Percentiles rank a stretch among this genome's conserved stretches.
Evolutionary conservation across 805 yeast species (phyloP).

Genomic region (Wickerhamiella kazuoi): DNA sequence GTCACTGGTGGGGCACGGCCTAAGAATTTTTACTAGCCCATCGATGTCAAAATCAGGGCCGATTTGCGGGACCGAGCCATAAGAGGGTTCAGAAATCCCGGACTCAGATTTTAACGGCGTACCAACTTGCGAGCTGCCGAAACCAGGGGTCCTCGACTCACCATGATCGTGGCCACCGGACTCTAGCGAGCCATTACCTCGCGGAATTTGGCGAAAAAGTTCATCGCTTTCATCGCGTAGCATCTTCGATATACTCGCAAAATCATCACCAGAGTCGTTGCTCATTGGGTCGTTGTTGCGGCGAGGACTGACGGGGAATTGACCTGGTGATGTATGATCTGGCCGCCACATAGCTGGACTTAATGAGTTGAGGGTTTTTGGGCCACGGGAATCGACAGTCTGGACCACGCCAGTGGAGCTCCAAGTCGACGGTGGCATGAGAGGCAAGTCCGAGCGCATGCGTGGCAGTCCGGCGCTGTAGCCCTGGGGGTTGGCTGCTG

Average conservation of each 20-base stretch:
- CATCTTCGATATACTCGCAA: not conserved
- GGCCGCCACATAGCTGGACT: not conserved
- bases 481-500: not conserved
- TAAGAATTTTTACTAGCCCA: slow-evolving; percentile 4
- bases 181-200: no score
- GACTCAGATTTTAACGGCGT: no score
- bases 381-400: not conserved
- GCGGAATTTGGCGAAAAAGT: not conserved
- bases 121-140: no score
- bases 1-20: slow-evolving; percentile 9
- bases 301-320: not conserved
- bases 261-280: not conserved
- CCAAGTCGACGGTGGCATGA: not conserved
- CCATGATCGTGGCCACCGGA: no score
- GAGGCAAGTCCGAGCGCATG: not conserved
- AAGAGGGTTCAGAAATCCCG: not conserved
- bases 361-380: not conserved
- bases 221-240: not conserved
- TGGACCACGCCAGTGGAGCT: not conserved
- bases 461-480: not conserved
- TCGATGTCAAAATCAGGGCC: slow-evolving; percentile 2
- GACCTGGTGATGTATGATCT: not conserved
- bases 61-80: not conserved
- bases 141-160: no score
- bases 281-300: not conserved